Base-by-base conservation (phyloP, 345 rosid species). In the Moricandia arvensis region DNA sequence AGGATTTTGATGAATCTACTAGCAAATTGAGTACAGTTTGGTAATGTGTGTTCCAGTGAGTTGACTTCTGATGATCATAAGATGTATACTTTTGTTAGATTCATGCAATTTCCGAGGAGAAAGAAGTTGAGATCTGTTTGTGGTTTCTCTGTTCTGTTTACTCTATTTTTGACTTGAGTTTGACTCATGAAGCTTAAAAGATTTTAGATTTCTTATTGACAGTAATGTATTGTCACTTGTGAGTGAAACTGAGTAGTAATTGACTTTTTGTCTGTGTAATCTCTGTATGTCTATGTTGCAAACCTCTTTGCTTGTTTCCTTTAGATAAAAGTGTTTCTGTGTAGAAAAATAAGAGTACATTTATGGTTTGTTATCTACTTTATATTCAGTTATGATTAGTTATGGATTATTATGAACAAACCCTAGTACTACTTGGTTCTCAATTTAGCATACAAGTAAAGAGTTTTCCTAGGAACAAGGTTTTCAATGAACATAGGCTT, bases 21-120 rank as follows among this genome's bases (percentile, higher is more conserved):
- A 31, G 18, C 70, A 18, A 24, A 18, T 9, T 65, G 27, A 18
- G 47, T 61, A 15, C 62, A 73, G 61, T 73, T 68, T 29, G 21
- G 59, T 38, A 59, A 60, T 78, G 73, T 67, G 55, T 51, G 17
- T 47, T 60, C 7, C 1, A 60, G 38, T 72, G 37, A 57, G 58
- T 78, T 67, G 80, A 77, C 80, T 72, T 78, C 13, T 66, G 8
- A 29, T 24, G 63, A 55, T 34, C 21, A 55, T 71, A 59, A 45
- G 51, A 67, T 75, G 67, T 45, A 15, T n/a, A 71, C 13, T 60
- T 51, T 33, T 59, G 30, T 73, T 13, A 73, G 74, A 68, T 31
- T 78, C 26, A 30, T 73, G 30, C 65, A 73, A 61, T 31, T 60
- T 61, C 26, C 49, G n/a, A 38, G 37, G n/a, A 1, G 29, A 24